Percentiles rank a stretch among this genome's conserved stretches.
phyloP scores from a whole-genome alignment of 352 stramenopile genomes.

The Peronospora belbahrii region DNA sequence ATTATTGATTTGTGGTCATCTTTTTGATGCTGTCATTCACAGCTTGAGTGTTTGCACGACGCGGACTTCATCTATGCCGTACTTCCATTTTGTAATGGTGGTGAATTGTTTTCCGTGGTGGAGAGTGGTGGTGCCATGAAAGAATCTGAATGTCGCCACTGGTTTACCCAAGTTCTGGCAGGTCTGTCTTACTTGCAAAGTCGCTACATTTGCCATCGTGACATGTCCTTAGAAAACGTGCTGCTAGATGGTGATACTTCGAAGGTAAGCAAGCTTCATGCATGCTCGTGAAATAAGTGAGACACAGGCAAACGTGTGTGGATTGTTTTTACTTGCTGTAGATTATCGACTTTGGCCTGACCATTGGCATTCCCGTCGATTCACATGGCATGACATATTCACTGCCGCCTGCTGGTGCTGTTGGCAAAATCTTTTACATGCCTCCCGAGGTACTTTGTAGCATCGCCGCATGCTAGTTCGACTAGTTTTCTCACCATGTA shows the following conservation, averaged over 20 bases:
- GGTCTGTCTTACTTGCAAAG: conserved; percentile 78
- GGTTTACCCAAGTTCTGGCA: conserved; percentile 76
- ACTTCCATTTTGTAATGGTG: conserved; percentile 78
- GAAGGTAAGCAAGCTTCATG: conserved; percentile 37
- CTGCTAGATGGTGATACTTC: conserved; percentile 75
- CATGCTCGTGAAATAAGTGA: not conserved
- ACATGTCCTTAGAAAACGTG: conserved; percentile 86
- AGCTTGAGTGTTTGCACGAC: conserved; percentile 82
- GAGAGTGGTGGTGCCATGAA: conserved; percentile 76
- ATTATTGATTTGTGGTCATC: not conserved
- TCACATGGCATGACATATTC: conserved; percentile 82
- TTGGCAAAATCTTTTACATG: conserved; percentile 89
- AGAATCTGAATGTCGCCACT: conserved; percentile 67
- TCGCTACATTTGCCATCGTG: conserved; percentile 79
- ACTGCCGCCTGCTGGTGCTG: conserved; percentile 61
- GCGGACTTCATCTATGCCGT: conserved; percentile 81
- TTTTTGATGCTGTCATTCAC: not conserved
- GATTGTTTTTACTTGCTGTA: conserved; percentile 16
- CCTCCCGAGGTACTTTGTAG: conserved; percentile 52
- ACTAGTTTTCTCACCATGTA: not conserved
- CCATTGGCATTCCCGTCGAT: conserved; percentile 81
- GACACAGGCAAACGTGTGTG: not conserved
- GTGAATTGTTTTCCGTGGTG: conserved; percentile 77
- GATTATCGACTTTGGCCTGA: conserved; percentile 85
- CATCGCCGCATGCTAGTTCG: not conserved